phyloP scores from a whole-genome alignment of 2,329 filamentous ascomycete species.

The Ceratocystis huliohia region DNA sequence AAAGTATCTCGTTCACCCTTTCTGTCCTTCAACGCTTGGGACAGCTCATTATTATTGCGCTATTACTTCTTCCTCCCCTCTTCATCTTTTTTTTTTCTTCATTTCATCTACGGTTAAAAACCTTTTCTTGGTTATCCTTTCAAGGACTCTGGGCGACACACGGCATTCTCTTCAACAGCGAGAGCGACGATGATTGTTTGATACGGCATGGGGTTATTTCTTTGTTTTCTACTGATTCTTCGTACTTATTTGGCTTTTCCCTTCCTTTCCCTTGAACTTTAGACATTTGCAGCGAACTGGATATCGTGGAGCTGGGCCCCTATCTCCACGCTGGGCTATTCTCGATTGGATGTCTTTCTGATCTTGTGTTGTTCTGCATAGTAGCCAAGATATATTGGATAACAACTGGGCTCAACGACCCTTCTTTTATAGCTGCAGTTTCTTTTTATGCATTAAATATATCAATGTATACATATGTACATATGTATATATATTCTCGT shows the following conservation, averaged over 20 bases:
- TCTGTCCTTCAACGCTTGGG: conserved; percentile 5
- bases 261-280: background rate
- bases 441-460: conserved; percentile 5
- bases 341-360: background rate
- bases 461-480: background rate
- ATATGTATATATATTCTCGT: too few species aligned
- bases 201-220: conserved; percentile 14
- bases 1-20: background rate
- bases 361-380: conserved; percentile 2
- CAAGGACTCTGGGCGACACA: conserved; percentile 16
- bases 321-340: background rate
- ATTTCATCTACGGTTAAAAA: conserved; percentile 3
- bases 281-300: background rate
- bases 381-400: background rate
- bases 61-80: background rate
- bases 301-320: background rate
- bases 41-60: background rate
- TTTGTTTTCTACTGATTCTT: conserved; percentile 8
- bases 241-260: background rate
- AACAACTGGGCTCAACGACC: conserved; percentile 8
- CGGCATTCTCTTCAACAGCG: conserved; percentile 22
- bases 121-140: conserved; percentile 12
- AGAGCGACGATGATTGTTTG: conserved; percentile 21
- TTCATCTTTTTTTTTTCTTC: conserved; percentile 15
- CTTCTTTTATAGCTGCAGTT: background rate